These are phyloP conservation scores for Paramecium octaurelia DNA, from an alignment of 73 alveolate species.

Conservation along the genomic window DNA sequence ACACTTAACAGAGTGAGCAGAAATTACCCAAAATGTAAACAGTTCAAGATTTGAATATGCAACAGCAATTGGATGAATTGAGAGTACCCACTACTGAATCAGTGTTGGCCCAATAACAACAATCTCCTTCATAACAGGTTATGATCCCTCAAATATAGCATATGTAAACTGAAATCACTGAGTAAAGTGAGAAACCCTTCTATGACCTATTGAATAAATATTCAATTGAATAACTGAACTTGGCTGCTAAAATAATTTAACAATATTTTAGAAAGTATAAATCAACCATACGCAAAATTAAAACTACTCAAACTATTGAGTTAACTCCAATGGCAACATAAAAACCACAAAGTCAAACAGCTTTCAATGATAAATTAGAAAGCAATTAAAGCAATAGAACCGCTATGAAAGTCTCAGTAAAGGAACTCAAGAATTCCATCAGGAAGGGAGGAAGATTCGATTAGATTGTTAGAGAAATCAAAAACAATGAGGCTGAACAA, in stretches of 20 bases:
- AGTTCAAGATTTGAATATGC: background rate
- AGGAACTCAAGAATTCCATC: background rate
- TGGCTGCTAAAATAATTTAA: background rate
- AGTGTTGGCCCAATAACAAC: background rate
- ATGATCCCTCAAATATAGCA: background rate
- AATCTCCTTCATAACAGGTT: background rate
- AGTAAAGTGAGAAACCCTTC: background rate
- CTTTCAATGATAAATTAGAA: background rate
- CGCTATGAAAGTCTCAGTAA: background rate
- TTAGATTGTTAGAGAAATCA: background rate
- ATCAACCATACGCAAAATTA: background rate
- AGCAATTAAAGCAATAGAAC: background rate
- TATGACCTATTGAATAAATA: background rate
- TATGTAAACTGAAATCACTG: background rate
- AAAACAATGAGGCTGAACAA: background rate
- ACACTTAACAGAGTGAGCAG: background rate
- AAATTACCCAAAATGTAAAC: background rate
- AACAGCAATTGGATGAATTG: background rate
- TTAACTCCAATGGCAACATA: background rate
- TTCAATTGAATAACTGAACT: background rate
- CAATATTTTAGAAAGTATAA: background rate
- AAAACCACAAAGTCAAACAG: background rate
- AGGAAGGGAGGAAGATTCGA: background rate
- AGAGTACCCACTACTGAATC: background rate
- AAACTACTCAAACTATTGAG: background rate